These are phyloP conservation scores for Malassezia pachydermatis DNA, from an alignment of 1,284 basidiomycete genomes.

Conservation along the genomic window DNA sequence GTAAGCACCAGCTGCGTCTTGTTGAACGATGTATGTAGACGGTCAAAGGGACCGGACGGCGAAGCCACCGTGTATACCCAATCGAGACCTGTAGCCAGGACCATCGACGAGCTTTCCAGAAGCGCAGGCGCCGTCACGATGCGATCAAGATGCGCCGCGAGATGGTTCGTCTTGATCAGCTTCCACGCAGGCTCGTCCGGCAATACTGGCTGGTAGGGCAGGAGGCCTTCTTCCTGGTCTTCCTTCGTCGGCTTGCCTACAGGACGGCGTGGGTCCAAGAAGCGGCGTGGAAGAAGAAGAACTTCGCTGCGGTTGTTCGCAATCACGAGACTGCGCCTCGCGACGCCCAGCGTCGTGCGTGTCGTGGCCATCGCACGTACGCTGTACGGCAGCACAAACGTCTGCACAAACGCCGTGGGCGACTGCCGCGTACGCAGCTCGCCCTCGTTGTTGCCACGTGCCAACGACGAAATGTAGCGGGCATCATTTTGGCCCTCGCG, in stretches of 20 bases:
- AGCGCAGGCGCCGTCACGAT: slow-evolving; percentile 65
- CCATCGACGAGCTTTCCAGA: slow-evolving; percentile 81
- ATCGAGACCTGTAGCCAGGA: slow-evolving; percentile 76
- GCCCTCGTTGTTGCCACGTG: slow-evolving; percentile 8
- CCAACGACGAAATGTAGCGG: slow-evolving; percentile 22
- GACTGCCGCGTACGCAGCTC: neutral
- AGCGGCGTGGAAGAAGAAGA: slow-evolving; percentile 61
- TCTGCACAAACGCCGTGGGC: slow-evolving; percentile 55
- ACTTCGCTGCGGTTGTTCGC: slow-evolving; percentile 67
- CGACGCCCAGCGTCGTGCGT: slow-evolving; percentile 66
- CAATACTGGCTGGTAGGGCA: slow-evolving; percentile 72
- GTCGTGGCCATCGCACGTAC: slow-evolving; percentile 65
- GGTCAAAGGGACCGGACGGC: slow-evolving; percentile 82
- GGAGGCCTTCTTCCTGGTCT: slow-evolving; percentile 74
- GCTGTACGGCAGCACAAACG: slow-evolving; percentile 62
- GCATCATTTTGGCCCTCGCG: neutral
- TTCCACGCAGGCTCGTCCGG: slow-evolving; percentile 61
- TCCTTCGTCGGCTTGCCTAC: slow-evolving; percentile 61
- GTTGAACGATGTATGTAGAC: slow-evolving; percentile 66
- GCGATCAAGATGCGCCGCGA: slow-evolving; percentile 42
- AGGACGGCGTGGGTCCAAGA: slow-evolving; percentile 76
- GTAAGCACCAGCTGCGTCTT: slow-evolving; percentile 82
- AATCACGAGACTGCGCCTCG: slow-evolving; percentile 78
- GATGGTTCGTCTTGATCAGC: slow-evolving; percentile 59
- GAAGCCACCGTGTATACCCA: slow-evolving; percentile 71